Conservation (phyloP, 2,329 filamentous ascomycete genomes). For the Venturia pyrina region DNA sequence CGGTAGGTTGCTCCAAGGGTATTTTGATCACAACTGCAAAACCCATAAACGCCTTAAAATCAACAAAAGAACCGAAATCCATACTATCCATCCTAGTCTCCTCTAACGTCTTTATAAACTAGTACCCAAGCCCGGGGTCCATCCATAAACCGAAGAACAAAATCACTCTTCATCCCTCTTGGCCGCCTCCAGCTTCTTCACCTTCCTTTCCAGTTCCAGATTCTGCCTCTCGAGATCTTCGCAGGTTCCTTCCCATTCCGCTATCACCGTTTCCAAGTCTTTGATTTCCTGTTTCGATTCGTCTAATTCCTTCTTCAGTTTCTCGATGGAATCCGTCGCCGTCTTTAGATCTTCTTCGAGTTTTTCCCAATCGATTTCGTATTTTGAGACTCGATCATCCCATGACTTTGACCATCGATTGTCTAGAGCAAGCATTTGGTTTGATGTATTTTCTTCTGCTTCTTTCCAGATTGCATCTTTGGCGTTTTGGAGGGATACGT, state of each 20-base stretch:
- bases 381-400: background rate
- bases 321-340: background rate
- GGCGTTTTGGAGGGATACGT: too few relatives aligned
- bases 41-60: background rate
- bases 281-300: background rate
- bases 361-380: background rate
- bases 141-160: too few relatives aligned
- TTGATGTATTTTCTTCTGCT: background rate
- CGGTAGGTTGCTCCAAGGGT: too few relatives aligned
- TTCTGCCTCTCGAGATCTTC: background rate
- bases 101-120: background rate
- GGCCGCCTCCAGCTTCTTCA: background rate
- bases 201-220: background rate
- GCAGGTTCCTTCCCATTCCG: background rate
- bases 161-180: too few relatives aligned
- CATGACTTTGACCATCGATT: background rate
- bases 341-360: background rate
- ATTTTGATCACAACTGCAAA: background rate
- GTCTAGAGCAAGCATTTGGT: background rate
- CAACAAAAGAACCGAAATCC: background rate
- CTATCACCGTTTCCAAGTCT: background rate
- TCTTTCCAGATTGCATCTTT: background rate
- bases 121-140: background rate
- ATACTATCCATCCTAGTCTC: background rate
- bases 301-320: background rate